Evolutionary conservation across 306 rosid species (phyloP), one percentile per base, ranked within the genome.

Genomic region (Cucumis cinereus): DNA sequence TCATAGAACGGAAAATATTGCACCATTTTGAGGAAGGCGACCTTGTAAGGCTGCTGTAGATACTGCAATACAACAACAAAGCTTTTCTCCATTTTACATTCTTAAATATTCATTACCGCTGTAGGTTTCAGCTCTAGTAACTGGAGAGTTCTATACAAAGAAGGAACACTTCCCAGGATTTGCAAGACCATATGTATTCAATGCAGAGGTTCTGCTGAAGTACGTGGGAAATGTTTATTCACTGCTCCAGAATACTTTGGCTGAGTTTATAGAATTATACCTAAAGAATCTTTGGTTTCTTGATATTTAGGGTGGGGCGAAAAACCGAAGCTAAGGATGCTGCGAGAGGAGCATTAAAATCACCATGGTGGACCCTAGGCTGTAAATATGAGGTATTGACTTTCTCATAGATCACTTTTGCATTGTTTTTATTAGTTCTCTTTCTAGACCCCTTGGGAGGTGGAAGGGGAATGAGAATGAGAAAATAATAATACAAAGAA

Each of bases 311-410:
- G 84, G 96, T 90, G 78, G 96, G 97, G 52, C 95, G 94, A 43
- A 84, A 81, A 15, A 75, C 49, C 63, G 98, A 94, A 91, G 94
- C 97, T 64, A 94, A 89, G 82, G 97, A 94, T 77, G 98, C 97
- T 70, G 97, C 96, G 43, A 85, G 96, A 80, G 97, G 92, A 28
- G 97, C 98, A 77, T 82, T 93, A 82, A 91, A 89, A 76, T 90
- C 97, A 72, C 96, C 96, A 33, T 90, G 98, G 97, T 94, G 98
- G 97, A 94, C 98, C 71, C 82, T 94, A n/a, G 96, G 97, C 45
- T 94, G 97, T 83, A 85, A 77, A 74, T 91, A 93, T 76, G 76
- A 84, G 84, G 98, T 88, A 81, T 74, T 56, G 72, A 54, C 68
- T 38, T 77, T 36, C 11, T 81, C 30, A 35, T 73, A 26, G 33